Evolutionary conservation across 371 early-diverging fungal species (phyloP).

Genomic region (Mortierella sp.): DNA sequence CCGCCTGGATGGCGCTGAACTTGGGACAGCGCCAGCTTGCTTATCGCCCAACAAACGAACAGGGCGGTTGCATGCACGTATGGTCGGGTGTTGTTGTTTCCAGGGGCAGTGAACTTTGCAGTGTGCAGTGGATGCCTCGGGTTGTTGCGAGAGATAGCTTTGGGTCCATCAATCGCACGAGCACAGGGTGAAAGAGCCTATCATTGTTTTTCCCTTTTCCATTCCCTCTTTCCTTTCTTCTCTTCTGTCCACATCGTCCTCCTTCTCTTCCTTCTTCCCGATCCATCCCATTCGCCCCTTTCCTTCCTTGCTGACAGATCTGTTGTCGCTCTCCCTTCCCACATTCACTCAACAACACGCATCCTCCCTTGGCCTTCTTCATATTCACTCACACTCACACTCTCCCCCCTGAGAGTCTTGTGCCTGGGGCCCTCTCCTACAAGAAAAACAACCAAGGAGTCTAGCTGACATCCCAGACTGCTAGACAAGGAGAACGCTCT

Average conservation of each 20-base stretch:
- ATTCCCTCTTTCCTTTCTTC: neutral
- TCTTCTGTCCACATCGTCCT: neutral
- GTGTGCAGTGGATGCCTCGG: too few species aligned
- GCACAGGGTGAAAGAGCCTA: neutral
- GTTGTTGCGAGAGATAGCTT: too few species aligned
- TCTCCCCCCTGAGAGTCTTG: neutral
- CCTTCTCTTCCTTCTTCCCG: neutral
- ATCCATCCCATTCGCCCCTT: neutral
- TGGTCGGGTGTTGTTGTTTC: too few species aligned
- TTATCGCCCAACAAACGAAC: too few species aligned
- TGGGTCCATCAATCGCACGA: slow-evolving; percentile 4
- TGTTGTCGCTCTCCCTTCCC: slow-evolving; percentile 2
- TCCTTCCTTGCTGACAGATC: neutral
- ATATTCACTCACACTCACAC: neutral
- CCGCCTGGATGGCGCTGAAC: too few species aligned
- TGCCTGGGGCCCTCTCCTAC: neutral
- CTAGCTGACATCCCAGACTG: neutral
- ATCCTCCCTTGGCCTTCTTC: neutral
- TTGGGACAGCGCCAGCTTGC: too few species aligned
- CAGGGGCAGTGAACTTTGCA: too few species aligned
- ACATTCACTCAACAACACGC: neutral
- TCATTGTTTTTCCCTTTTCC: neutral
- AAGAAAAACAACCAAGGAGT: neutral
- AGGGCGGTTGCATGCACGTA: too few species aligned
- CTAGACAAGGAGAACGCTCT: neutral